Evolutionary conservation across 805 yeast species (phyloP).

Genomic region (Starmera amethionina): DNA sequence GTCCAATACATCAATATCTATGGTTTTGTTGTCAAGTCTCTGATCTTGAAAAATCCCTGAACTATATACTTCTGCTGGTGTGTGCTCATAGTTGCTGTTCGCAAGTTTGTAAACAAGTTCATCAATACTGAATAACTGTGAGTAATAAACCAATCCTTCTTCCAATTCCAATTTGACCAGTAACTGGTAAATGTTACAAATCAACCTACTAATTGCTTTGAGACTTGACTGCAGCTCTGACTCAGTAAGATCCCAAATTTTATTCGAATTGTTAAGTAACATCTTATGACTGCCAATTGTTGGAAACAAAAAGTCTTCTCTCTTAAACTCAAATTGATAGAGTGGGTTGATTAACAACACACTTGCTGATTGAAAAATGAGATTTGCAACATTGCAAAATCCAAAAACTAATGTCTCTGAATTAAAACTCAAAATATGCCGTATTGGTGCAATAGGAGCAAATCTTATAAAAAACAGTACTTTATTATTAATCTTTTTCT

Average conservation of each 20-base stretch:
- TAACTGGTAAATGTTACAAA: constrained; percentile 6
- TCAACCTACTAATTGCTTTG: constrained; percentile 8
- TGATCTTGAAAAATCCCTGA: neutral
- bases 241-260: constrained; percentile 8
- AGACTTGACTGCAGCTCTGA: constrained; percentile 7
- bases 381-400: constrained; percentile 8
- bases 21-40: neutral
- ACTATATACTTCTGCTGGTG: neutral
- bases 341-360: constrained; percentile 10
- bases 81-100: constrained; percentile 7
- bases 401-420: constrained; percentile 11
- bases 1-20: constrained; percentile 5
- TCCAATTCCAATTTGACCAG: constrained; percentile 8
- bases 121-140: constrained; percentile 12
- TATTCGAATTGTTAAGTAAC: constrained; percentile 1
- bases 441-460: constrained; percentile 12
- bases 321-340: constrained; percentile 4
- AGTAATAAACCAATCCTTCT: constrained; percentile 2
- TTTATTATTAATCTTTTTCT: constrained; percentile 7
- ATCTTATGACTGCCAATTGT: constrained; percentile 3
- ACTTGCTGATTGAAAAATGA: constrained; percentile 9
- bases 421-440: constrained; percentile 8
- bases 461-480: constrained; percentile 12
- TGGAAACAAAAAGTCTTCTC: neutral
- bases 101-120: constrained; percentile 15